Evolutionary conservation across 495 filamentous ascomycete genomes (phyloP), one percentile per base, ranked within the genome.

Genomic region (Neurospora hispaniola): DNA sequence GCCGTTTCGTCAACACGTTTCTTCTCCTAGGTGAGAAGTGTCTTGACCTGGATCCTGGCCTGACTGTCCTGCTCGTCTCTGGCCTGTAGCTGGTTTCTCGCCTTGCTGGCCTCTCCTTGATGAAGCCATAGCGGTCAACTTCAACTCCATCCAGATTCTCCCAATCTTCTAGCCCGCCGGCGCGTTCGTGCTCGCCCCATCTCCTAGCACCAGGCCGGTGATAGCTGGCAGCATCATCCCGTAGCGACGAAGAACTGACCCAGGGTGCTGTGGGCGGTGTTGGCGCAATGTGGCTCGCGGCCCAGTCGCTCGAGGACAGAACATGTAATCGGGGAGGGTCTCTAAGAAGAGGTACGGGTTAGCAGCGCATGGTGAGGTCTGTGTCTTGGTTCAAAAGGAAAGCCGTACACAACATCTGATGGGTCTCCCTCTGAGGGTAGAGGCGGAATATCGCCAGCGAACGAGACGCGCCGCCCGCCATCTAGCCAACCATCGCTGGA

Each of bases 121-220:
- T 98, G 83, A 99, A 99, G 20, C 96, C 96, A 80, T 98, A 99
- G 77, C 88, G 86, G 82, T 99, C 96, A 54, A 98, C 92, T 79
- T 97, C 92, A 46, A 84, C 87, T n/a, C 88, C 91, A n/a, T 90
- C 85, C 12, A 99, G 83, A 80, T 97, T 91, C 76, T 95, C 91
- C 96, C 96, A 99, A 77, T 97, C 94, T 78, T 99, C 96, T 48
- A 96, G 89, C 0, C 95, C 95, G 18, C 94, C 94, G 16, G 94
- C 93, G 16, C 90, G 81, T 80, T 86, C 84, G 44, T 82, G 78
- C 35, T 76, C 79, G 62, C 69, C 75, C 69, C 78, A 80, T 80
- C 80, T 77, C 74, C 83, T 80, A 42, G 83, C 8, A 66, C 54
- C 54, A 66, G 54, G 54, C 27, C 27, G 54, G 27, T 35, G 27